Evolutionary conservation across 768 basidiomycete genomes (phyloP), one percentile per base, ranked within the genome.

Genomic region (Dendrothele bispora): DNA sequence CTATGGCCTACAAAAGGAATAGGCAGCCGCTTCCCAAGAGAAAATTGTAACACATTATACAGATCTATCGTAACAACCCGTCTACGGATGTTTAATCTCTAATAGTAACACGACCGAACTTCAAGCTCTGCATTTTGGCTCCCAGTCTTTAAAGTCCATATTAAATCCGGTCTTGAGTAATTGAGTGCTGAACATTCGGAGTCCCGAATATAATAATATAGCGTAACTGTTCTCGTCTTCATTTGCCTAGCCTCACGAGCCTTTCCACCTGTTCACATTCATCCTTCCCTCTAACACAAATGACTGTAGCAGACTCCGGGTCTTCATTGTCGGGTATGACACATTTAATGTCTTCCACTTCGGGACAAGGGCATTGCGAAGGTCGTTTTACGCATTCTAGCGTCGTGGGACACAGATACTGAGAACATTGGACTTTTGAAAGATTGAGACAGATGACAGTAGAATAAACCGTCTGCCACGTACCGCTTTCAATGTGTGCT

Each of bases 341-440:
- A 59, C 90, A 92, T 61, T 84, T 90, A 57, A 88, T 71, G 56
- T 92, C 90, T 59, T 91, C 79, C 7, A 74, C 69, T 57, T 84
- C 74, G 4, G 89, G 88, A 64, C 90, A 92, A 2, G 90, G 88
- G 56, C 90, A 92, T 35, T 88, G 78, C n/a, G 68, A 63, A 11
- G 79, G 85, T 39, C 65, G 67, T 2, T 64, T 53, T 8, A 86
- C 89, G 53, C 90, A 92, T 46, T 80, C 78, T 38, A 91, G 70
- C 17, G 87, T 90, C 37, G 75, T 71, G 11, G 87, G 89, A 61
- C 90, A 91, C 17, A 91, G 69, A 60, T 91, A 91, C 39, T 74
- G 70, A 7, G 86, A 77, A 60, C 90, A 92, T 24, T 80, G 62
- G 4, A 88, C 90, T 92, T 46, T n/a, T 5, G 21, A 43, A 40